A percentile compares a stretch with the other conserved stretches of the same genome.
These are phyloP conservation scores for Polytrichum formosum DNA, from an alignment of 225 moss, liverwort and hornwort genomes.

Conservation along the genomic window DNA sequence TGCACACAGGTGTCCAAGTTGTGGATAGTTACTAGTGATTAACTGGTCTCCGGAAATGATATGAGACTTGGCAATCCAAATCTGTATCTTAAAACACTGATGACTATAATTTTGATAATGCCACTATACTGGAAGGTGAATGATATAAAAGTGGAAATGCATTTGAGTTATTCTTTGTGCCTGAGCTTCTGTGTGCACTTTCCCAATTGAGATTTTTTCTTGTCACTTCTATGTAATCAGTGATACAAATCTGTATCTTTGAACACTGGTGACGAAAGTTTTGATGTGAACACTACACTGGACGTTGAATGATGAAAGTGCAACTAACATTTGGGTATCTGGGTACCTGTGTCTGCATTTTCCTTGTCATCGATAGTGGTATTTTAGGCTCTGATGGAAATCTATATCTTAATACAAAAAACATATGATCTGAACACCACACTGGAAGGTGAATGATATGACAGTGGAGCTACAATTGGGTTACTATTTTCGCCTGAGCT, in stretches of 20 bases:
- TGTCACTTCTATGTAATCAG: not conserved
- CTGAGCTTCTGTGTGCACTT: too few relatives aligned
- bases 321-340: too few relatives aligned
- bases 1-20: not conserved
- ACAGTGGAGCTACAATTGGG: too few relatives aligned
- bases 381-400: too few relatives aligned
- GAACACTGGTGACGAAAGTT: not conserved
- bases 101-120: not conserved
- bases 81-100: slow-evolving; percentile 1
- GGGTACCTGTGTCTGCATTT: too few relatives aligned
- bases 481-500: too few relatives aligned
- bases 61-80: not conserved
- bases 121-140: not conserved
- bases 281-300: not conserved
- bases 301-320: too few relatives aligned
- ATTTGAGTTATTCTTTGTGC: not conserved
- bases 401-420: not conserved
- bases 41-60: not conserved
- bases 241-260: not conserved
- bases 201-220: too few relatives aligned
- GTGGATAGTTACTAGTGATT: slow-evolving; percentile 3
- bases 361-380: too few relatives aligned
- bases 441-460: too few relatives aligned
- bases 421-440: not conserved
- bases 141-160: too few relatives aligned